Evolutionary conservation across 371 early-diverging fungal genomes (phyloP).

Genomic region (Circinella minor): DNA sequence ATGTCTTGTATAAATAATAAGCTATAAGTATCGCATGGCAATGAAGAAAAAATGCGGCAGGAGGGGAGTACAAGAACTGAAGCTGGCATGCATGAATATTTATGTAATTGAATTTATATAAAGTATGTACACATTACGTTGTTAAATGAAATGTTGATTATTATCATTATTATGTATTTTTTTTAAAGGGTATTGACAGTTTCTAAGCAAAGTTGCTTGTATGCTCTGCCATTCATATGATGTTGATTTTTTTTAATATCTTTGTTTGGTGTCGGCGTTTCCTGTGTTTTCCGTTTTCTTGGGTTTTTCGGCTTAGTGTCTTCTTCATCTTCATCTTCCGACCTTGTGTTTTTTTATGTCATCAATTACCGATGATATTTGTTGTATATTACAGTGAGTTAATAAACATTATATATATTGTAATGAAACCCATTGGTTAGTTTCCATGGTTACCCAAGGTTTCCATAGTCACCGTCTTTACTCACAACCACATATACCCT

Average conservation of each 20-base stretch:
- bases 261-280: not conserved
- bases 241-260: not conserved
- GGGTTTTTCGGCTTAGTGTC: slow-evolving; percentile 11
- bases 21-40: too few relatives aligned
- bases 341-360: slow-evolving; percentile 15
- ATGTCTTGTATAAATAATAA: too few relatives aligned
- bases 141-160: slow-evolving; percentile 11
- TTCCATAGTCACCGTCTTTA: not conserved
- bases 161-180: too few relatives aligned
- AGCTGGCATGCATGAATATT: slow-evolving; percentile 11
- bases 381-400: not conserved
- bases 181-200: not conserved
- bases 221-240: slow-evolving; percentile 6
- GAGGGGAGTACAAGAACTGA: slow-evolving; percentile 7
- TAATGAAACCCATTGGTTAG: not conserved
- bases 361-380: too few relatives aligned
- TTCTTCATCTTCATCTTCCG: slow-evolving; percentile 34
- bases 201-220: slow-evolving; percentile 2
- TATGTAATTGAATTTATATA: not conserved
- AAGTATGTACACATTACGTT: not conserved
- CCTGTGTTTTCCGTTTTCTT: slow-evolving; percentile 10
- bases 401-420: not conserved
- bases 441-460: not conserved
- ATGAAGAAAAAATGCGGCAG: not conserved
- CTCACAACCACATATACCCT: too few relatives aligned